Conservation (phyloP, 1,284 basidiomycete genomes). For the Fistulinella staudtii region DNA sequence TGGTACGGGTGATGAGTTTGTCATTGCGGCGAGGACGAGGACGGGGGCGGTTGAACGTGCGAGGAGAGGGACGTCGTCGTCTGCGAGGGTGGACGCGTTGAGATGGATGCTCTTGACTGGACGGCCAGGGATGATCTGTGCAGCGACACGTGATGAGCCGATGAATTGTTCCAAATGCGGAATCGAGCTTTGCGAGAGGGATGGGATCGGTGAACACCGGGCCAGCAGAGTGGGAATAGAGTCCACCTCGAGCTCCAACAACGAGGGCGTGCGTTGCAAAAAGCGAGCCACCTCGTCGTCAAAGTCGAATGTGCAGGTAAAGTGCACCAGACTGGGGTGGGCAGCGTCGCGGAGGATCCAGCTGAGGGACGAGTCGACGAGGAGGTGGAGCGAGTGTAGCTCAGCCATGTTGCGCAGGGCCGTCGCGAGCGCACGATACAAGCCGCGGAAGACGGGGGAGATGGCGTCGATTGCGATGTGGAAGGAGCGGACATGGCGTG, state of each 20-base stretch:
- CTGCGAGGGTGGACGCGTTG: slow-evolving; percentile 50
- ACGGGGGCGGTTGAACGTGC: slow-evolving; percentile 44
- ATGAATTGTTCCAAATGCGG: slow-evolving; percentile 55
- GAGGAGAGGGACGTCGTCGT: slow-evolving; percentile 48
- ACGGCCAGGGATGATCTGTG: slow-evolving; percentile 54
- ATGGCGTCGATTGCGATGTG: slow-evolving; percentile 46
- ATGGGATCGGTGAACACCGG: slow-evolving; percentile 15
- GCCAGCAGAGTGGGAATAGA: slow-evolving; percentile 28
- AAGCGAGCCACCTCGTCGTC: slow-evolving; percentile 55
- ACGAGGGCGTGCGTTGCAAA: slow-evolving; percentile 47
- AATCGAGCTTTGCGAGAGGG: slow-evolving; percentile 39
- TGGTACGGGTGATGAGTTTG: slow-evolving; percentile 41
- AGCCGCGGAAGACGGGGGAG: slow-evolving; percentile 40
- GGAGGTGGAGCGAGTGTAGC: slow-evolving; percentile 54
- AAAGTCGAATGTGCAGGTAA: slow-evolving; percentile 56
- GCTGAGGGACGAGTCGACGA: slow-evolving; percentile 46
- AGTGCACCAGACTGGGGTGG: slow-evolving; percentile 44
- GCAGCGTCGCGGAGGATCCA: slow-evolving; percentile 47
- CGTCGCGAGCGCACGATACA: slow-evolving; percentile 45
- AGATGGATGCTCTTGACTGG: slow-evolving; percentile 62
- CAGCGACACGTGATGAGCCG: slow-evolving; percentile 54
- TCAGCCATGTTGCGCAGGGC: slow-evolving; percentile 58
- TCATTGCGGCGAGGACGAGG: slow-evolving; percentile 43
- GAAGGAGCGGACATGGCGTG: slow-evolving; percentile 56
- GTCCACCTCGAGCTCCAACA: slow-evolving; percentile 54